Conservation (phyloP, 495 filamentous ascomycete genomes). For the Peziza echinospora region DNA sequence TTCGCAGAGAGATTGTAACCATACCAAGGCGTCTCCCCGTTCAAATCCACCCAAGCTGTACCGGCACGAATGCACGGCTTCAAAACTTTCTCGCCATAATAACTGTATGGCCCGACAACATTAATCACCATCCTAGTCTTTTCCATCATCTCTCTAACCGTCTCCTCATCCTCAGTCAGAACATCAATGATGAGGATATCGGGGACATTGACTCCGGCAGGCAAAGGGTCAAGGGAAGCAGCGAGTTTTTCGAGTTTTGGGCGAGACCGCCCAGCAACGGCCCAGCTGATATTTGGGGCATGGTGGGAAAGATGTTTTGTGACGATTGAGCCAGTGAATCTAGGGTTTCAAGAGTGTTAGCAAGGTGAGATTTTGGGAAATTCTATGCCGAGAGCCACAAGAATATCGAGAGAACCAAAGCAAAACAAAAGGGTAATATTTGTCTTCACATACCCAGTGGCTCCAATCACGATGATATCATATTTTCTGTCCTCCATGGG, state of each 20-base stretch:
- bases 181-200: not conserved
- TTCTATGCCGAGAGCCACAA: too few species aligned
- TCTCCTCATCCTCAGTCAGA: not conserved
- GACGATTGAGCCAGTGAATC: not conserved
- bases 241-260: not conserved
- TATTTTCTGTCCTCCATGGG: not conserved
- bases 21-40: not conserved
- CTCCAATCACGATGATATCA: not conserved
- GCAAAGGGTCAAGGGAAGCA: not conserved
- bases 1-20: too few species aligned
- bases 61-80: not conserved
- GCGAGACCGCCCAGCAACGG: not conserved
- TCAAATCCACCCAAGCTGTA: not conserved
- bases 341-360: too few species aligned
- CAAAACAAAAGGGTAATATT: too few species aligned
- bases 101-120: conserved; percentile 1
- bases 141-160: not conserved
- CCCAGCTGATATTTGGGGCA: not conserved
- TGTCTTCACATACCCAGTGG: not conserved
- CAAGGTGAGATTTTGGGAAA: too few species aligned
- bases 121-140: not conserved
- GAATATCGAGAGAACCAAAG: too few species aligned
- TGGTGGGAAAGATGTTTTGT: not conserved
- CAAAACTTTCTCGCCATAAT: not conserved
- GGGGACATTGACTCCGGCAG: not conserved